A percentile compares a stretch with the other conserved stretches of the same genome.
These are phyloP conservation scores for Solanum etuberosum DNA, from an alignment of 257 asterid species.

Conservation along the genomic window DNA sequence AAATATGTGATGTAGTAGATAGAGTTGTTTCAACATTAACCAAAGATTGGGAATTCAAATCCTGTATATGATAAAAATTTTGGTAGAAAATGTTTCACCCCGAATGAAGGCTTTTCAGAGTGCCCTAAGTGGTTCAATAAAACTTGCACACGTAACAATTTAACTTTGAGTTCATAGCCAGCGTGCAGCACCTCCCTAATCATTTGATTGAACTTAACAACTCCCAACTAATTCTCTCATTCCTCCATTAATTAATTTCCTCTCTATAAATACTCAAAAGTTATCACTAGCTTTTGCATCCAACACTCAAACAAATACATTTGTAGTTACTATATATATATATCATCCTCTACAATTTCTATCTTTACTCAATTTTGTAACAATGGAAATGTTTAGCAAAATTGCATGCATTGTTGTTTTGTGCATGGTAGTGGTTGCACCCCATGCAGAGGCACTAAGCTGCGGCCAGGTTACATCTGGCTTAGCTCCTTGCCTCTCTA, in stretches of 20 bases:
- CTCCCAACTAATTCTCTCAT: background rate
- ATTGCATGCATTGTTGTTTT: background rate
- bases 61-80: too few relatives aligned
- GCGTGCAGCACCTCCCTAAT: too few relatives aligned
- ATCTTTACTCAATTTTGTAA: background rate
- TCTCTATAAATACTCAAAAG: background rate
- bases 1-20: too few relatives aligned
- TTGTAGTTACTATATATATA: too few relatives aligned
- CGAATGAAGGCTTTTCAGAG: too few relatives aligned
- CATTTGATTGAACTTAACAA: background rate
- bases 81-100: too few relatives aligned
- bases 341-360: too few relatives aligned
- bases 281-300: background rate
- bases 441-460: background rate
- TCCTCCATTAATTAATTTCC: background rate
- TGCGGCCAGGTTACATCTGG: background rate
- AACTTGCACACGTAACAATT: too few relatives aligned
- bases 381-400: background rate
- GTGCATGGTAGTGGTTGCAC: conserved; percentile 5
- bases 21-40: too few relatives aligned
- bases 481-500: background rate
- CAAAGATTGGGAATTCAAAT: too few relatives aligned
- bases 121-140: too few relatives aligned
- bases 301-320: background rate
- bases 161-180: too few relatives aligned